Base-by-base conservation (phyloP, 257 asterid genomes). In the Salvia miltiorrhiza region DNA sequence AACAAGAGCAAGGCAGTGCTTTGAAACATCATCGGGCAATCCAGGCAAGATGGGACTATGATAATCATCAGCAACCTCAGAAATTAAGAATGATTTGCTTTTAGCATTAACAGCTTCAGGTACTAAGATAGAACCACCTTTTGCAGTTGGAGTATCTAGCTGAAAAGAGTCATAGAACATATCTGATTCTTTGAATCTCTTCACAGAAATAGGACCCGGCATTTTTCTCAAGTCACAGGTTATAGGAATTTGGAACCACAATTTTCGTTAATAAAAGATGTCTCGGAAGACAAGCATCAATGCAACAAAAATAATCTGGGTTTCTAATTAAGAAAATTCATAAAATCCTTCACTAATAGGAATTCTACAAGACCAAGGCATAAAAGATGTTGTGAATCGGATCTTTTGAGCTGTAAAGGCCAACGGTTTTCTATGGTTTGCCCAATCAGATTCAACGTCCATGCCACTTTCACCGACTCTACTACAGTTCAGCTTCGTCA, bases 11-110 rank as follows among this genome's bases (percentile, higher is more conserved):
- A 90, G 93, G 75, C 97, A 88, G 69, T 82, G 76, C 73, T 83
- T 90, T 13, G 95, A 83, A 28, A 93, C 90, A 68, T 88, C 97
- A 75, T 93, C 96, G 16, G 95, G 93, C 79, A 90, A 80, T 57
- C 95, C 97, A 66, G 93, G 92, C 82, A 90, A 80, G 72, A 90
- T 77, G 28, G 88, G 80, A 70, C 71, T 33, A 63, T 69, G 1
- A 19, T 30, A 69, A 63, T 75, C 83, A 32, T 76, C 72, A 43
- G 67, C 53, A 21, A 73, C 72, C 56, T 73, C 69, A 37, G 78
- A 73, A 77, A 44, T 61, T 55, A 76, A 78, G 52, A 24, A 54
- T 11, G 54, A 17, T n/a, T 37, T 56, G 55, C 70, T 77, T 80
- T 83, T 76, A 30, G 73, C 78, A 75, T 70, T 68, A 59, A 74